Base-by-base conservation (phyloP, 2,329 filamentous ascomycete species). In the Sclerotinia spermophila region DNA sequence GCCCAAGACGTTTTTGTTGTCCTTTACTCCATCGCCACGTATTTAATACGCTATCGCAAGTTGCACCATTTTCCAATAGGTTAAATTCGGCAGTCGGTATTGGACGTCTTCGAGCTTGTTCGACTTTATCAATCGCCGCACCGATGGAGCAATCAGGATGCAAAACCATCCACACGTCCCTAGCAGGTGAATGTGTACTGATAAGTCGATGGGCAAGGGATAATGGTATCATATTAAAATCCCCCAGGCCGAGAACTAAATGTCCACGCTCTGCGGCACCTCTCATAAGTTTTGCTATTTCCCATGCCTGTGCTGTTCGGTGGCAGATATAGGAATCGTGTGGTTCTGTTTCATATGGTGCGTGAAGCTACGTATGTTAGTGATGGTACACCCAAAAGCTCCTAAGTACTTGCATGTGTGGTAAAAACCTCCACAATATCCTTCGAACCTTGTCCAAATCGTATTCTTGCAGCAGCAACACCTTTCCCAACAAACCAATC, bases 401-500 rank as follows among this genome's bases (percentile, higher is more conserved):
- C n/a, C 7, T 30, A 51, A 64, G 40, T 56, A 79, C 84, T 81
- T 81, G 90, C 88, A 85, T 97, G 95, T 27, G 96, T 98, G 80
- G 93, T 95, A 79, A 98, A 97, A 2, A 98, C 93, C 78, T 97
- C 93, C 27, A 93, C 84, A 17, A 94, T 82, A 75, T 96, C 91
- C 71, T 86, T 86, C 59, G 81, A 79, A 1, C 82, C 85, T 0
- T 86, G 82, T 0, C 92, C 92, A 75, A 91, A 90, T 5, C 92
- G 85, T 75, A 98, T 91, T 73, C 87, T 87, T 3, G 95, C 95
- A 78, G 88, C 91, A 10, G 95, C 96, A 56, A 98, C 89, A 24
- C 96, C 96, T 80, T 98, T 98, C 0, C 96, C 96, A 15, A 97
- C 94, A 78, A 90, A 98, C 93, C 95, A 98, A 81, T 98, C 95